Conservation (phyloP, 139 green algal species). For the Chlamydomonas sphaeroides region DNA sequence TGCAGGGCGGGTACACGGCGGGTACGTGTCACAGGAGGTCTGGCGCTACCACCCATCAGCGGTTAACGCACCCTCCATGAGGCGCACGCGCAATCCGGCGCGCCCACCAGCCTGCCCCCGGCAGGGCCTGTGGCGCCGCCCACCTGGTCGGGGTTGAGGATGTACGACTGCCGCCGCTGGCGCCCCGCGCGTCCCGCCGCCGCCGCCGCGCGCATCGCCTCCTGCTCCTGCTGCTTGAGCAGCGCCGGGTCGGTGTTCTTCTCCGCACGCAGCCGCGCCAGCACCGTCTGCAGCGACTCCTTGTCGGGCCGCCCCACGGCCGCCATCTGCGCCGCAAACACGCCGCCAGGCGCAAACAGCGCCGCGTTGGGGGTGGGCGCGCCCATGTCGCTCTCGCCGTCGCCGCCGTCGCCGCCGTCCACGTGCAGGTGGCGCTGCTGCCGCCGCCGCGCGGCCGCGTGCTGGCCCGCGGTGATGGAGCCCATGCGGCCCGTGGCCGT, state of each 20-base stretch:
- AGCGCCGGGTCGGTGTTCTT: slow-evolving; percentile 5
- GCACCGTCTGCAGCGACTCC: slow-evolving; percentile 4
- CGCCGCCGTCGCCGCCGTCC: neutral
- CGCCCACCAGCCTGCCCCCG: no score
- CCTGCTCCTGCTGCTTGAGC: neutral
- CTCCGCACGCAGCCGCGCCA: neutral
- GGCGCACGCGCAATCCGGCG: no score
- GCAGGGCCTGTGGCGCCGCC: no score
- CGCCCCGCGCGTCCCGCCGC: neutral
- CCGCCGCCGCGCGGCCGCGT: neutral
- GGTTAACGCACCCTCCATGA: no score
- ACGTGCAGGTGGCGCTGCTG: neutral
- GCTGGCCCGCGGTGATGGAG: neutral
- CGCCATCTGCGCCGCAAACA: neutral
- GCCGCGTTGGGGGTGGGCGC: neutral
- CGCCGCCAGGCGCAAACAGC: neutral
- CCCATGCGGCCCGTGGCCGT: slow-evolving; percentile 14
- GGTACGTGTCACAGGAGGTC: no score
- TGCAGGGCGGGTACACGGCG: no score
- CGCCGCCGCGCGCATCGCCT: neutral
- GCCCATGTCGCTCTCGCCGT: neutral
- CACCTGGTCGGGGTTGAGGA: neutral
- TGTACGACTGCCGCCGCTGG: neutral
- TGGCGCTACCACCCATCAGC: no score
- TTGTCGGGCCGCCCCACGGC: neutral